Evolutionary conservation across 768 basidiomycete genomes (phyloP), one percentile per base, ranked within the genome.

Genomic region (Phanerodontia chrysosporium): DNA sequence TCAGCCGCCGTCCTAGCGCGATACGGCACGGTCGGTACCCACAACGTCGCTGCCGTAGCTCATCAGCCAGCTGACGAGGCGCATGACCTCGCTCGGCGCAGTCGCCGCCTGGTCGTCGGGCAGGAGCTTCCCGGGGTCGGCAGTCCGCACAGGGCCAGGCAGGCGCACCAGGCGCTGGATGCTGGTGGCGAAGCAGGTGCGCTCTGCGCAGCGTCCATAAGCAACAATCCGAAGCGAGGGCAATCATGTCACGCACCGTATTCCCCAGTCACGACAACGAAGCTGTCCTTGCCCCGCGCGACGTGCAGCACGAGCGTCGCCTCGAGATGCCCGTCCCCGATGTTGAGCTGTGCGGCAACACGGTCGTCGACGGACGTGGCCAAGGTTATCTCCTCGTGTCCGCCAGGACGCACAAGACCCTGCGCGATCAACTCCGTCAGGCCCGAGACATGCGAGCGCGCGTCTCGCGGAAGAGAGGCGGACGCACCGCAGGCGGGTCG

Each of bases 11-110:
- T 1, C 35, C 16, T 12, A 16, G 18, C 12, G 13, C 49, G 3
- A 21, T 29, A 21, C 10, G 44, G 2, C 44, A 18, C 9, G 28
- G 28, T n/a, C n/a, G n/a, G n/a, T n/a, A 70, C 81, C 35, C 64
- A 82, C 81, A 36, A 70, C 65, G 21, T 72, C 64, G 14, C 70
- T 67, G 21, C 70, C 71, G 53, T 83, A 75, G 5, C 76, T 72
- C 87, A 93, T 93, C 67, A 93, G 72, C 89, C 89, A 90, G 63
- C 88, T 85, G 27, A 92, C 78, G 14, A 93, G 76, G 22, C 84
- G 76, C 80, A 90, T 86, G 30, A 91, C 67, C 66, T 92, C 91
- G 45, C 80, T 74, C 0, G 91, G 88, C 0, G 89, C 87, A 64
- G 82, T 89, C 36, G 80, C 70, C 2, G 77, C 74, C n/a, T 82